Evolutionary conservation across 768 basidiomycete genomes (phyloP).

Genomic region (Rhodotorula toruloides): DNA sequence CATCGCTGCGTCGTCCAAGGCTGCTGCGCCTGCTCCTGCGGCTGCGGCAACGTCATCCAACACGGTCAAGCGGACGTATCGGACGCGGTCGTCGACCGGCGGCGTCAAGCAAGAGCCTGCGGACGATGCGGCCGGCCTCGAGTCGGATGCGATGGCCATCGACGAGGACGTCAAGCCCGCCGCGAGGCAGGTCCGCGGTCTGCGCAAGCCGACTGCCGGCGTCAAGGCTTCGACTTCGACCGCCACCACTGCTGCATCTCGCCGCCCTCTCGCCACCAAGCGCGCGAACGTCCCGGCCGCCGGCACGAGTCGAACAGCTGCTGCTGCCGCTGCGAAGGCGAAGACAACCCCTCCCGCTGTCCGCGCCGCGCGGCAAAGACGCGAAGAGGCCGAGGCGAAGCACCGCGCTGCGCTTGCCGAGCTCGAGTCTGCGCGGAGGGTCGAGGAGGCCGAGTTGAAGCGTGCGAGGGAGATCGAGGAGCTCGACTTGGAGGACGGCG

Average conservation of each 20-base stretch:
- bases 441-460: conserved; percentile 30
- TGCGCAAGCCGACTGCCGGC: background rate
- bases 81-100: conserved; percentile 35
- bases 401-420: conserved; percentile 15
- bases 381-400: conserved; percentile 24
- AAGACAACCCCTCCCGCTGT: conserved; percentile 25
- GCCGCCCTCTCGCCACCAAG: conserved; percentile 16
- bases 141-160: conserved; percentile 51
- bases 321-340: conserved; percentile 5
- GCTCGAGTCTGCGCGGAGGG: conserved; percentile 7
- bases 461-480: conserved; percentile 15
- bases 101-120: conserved; percentile 33
- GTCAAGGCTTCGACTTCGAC: conserved; percentile 1
- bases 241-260: background rate
- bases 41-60: background rate
- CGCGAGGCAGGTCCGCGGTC: background rate
- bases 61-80: conserved; percentile 16
- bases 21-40: conserved; percentile 2
- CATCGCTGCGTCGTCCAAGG: background rate
- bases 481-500: conserved; percentile 32
- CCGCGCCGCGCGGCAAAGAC: conserved; percentile 15
- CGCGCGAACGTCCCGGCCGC: conserved; percentile 1
- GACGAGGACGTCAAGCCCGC: conserved; percentile 52
- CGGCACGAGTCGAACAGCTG: background rate
- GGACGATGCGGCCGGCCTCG: conserved; percentile 16